phyloP scores from a whole-genome alignment of 805 yeast species.

The Ogataea parapolymorpha region DNA sequence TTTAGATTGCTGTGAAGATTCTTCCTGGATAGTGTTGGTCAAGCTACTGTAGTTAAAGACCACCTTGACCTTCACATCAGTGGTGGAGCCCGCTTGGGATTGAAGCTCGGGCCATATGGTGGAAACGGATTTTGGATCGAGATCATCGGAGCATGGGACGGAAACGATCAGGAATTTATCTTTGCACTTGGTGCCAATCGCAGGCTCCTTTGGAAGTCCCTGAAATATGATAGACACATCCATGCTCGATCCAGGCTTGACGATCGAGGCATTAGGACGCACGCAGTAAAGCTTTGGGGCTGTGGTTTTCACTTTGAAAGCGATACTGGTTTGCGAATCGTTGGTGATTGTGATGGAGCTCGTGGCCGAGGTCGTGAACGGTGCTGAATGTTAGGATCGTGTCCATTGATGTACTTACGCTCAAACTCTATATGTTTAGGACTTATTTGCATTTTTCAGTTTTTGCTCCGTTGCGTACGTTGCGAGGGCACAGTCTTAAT shows the following conservation, averaged over 20 bases:
- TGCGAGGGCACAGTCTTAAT: slow-evolving; percentile 6
- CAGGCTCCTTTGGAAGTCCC: slow-evolving; percentile 75
- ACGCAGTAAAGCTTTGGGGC: slow-evolving; percentile 95
- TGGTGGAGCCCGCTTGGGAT: slow-evolving; percentile 43
- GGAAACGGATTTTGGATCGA: slow-evolving; percentile 54
- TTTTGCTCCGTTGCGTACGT: slow-evolving; percentile 2
- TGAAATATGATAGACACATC: slow-evolving; percentile 82
- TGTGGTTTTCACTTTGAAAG: slow-evolving; percentile 96
- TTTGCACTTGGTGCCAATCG: slow-evolving; percentile 70
- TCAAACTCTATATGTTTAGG: slow-evolving; percentile 74
- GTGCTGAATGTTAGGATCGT: slow-evolving; percentile 43
- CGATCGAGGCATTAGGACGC: slow-evolving; percentile 86
- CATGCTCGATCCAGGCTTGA: slow-evolving; percentile 69
- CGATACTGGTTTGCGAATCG: slow-evolving; percentile 54
- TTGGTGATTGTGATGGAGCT: slow-evolving; percentile 56
- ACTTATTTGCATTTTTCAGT: slow-evolving; percentile 56
- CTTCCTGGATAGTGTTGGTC: slow-evolving; percentile 33
- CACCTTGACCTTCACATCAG: slow-evolving; percentile 33
- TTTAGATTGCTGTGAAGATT: slow-evolving; percentile 22
- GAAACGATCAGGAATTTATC: slow-evolving; percentile 92
- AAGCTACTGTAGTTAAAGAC: slow-evolving; percentile 28
- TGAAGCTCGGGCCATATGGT: slow-evolving; percentile 72
- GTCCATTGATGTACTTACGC: slow-evolving; percentile 49
- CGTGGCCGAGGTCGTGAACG: slow-evolving; percentile 70
- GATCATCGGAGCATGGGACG: slow-evolving; percentile 64